Conservation (phyloP, 2,329 filamentous ascomycete species). For the Ceratocystis variospora region DNA sequence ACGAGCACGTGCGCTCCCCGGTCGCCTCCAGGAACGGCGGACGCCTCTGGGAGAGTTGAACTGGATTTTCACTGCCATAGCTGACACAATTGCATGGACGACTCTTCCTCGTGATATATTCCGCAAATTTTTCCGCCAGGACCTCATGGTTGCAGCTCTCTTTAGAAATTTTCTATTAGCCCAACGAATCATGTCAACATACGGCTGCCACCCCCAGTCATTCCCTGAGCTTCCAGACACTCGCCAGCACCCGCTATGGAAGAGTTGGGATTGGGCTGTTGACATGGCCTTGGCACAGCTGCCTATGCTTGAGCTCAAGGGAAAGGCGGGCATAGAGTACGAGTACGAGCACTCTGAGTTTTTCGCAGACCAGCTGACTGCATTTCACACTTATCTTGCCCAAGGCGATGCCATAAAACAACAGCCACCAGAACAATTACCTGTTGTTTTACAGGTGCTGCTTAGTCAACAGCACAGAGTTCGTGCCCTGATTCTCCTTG, state of each 20-base stretch:
- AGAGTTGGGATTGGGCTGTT: constrained; percentile 93
- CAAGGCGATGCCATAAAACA: constrained; percentile 68
- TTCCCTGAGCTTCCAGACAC: constrained; percentile 87
- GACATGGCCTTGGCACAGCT: constrained; percentile 89
- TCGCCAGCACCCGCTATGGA: constrained; percentile 87
- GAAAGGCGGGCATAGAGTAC: constrained; percentile 59
- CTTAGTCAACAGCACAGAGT: constrained; percentile 91
- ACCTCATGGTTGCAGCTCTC: constrained; percentile 95
- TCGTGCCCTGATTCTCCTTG: constrained; percentile 77
- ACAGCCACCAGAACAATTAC: constrained; percentile 83
- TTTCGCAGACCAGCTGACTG: constrained; percentile 92
- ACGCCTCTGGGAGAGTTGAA: constrained; percentile 93
- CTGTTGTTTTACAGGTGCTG: constrained; percentile 88
- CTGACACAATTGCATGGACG: constrained; percentile 97
- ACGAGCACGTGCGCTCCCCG: constrained; percentile 76
- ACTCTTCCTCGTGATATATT: constrained; percentile 80
- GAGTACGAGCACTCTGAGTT: constrained; percentile 91
- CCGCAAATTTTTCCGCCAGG: constrained; percentile 92
- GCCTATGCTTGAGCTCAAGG: constrained; percentile 69
- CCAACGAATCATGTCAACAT: constrained; percentile 89
- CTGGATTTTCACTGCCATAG: constrained; percentile 99
- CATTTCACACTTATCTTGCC: constrained; percentile 87
- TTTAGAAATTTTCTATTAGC: constrained; percentile 93
- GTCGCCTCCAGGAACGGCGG: constrained; percentile 78
- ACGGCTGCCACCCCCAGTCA: constrained; percentile 89